phyloP scores from a whole-genome alignment of 2,329 filamentous ascomycete species.

The Didymosphaeria variabile region DNA sequence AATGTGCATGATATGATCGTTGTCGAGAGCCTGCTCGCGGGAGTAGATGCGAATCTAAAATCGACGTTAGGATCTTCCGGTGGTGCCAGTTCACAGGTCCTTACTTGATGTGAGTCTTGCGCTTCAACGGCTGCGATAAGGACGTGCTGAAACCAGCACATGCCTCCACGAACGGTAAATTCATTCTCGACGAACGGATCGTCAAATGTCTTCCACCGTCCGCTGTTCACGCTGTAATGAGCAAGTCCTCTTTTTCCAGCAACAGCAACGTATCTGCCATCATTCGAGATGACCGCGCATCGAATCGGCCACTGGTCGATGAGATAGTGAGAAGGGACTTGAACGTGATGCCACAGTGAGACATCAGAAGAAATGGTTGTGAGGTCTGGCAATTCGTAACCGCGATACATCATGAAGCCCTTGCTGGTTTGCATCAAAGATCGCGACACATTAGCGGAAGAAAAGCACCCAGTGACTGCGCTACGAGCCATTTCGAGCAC shows the following conservation, averaged over 20 bases:
- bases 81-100: constrained; percentile 11
- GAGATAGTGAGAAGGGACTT: constrained; percentile 84
- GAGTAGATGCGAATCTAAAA: constrained; percentile 84
- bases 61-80: not conserved
- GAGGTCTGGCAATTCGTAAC: constrained; percentile 89
- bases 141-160: constrained; percentile 99
- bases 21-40: constrained; percentile 80
- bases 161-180: constrained; percentile 91
- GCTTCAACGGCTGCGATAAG: constrained; percentile 92
- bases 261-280: constrained; percentile 94
- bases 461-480: constrained; percentile 91
- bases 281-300: constrained; percentile 84
- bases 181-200: constrained; percentile 84
- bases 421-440: constrained; percentile 89
- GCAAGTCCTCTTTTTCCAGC: constrained; percentile 91
- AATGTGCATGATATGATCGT: constrained; percentile 75
- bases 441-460: constrained; percentile 86
- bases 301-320: constrained; percentile 93
- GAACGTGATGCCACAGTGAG: constrained; percentile 93
- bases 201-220: constrained; percentile 93
- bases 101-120: constrained; percentile 77
- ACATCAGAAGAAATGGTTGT: constrained; percentile 92
- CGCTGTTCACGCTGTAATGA: constrained; percentile 94
- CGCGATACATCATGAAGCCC: constrained; percentile 89
- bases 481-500: constrained; percentile 91